A percentile compares a stretch with the other conserved stretches of the same genome.
phyloP scores from a whole-genome alignment of 192 early-diverging fungal genomes.

The Rhizoclosmatium sp. region DNA sequence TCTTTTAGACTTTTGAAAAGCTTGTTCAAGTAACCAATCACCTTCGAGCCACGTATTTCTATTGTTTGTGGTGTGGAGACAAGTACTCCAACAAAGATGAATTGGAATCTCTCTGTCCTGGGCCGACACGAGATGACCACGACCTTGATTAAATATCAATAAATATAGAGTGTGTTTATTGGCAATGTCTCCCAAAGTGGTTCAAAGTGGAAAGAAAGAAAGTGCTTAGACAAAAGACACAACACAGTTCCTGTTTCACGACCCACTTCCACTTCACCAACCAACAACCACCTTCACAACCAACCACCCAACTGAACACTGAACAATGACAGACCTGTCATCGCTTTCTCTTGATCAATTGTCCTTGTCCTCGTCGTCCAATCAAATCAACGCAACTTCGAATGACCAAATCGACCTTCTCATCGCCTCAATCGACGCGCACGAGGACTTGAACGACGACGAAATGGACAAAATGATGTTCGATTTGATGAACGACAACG shows the following conservation, averaged over 20 bases:
- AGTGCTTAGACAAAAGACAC: too few species aligned
- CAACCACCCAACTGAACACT: too few species aligned
- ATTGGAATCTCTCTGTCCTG: constrained; percentile 66
- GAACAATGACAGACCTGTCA: too few species aligned
- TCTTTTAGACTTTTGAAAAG: constrained; percentile 54
- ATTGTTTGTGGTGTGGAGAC: constrained; percentile 76
- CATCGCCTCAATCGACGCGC: background rate
- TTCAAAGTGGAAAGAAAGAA: too few species aligned
- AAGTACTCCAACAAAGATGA: constrained; percentile 62
- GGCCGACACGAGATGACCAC: constrained; percentile 66
- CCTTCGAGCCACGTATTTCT: constrained; percentile 60
- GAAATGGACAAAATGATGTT: background rate
- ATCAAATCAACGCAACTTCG: background rate
- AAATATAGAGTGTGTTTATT: too few species aligned
- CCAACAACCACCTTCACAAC: too few species aligned
- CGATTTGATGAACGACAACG: too few species aligned
- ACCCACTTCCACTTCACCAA: too few species aligned
- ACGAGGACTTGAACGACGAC: background rate
- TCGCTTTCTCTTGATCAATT: too few species aligned
- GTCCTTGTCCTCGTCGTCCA: too few species aligned
- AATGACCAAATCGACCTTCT: background rate
- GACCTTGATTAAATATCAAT: constrained; percentile 27
- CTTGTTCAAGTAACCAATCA: constrained; percentile 57
- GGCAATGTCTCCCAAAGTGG: too few species aligned
- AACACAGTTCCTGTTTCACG: too few species aligned